Base-by-base conservation (phyloP, 2,329 filamentous ascomycete genomes). In the Fusarium nurragi region DNA sequence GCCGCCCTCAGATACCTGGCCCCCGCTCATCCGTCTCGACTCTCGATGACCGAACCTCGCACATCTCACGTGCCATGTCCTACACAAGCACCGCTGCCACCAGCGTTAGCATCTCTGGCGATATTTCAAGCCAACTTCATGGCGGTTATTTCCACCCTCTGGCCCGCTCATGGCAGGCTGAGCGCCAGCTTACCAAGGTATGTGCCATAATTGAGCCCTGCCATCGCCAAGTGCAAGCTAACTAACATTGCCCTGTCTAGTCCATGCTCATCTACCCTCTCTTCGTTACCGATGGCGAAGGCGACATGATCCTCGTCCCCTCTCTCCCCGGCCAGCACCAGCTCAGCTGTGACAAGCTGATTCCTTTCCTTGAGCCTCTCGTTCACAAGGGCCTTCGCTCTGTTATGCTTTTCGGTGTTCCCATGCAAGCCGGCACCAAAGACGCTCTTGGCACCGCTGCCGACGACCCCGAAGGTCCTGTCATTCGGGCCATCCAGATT, bases 181-280 rank as follows among this genome's bases (percentile, higher is more conserved):
- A 94, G 80, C 86, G 90, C 68, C 91, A 94, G 79, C 83, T 95
- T 76, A 94, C 92, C 64, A 94, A 94, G 88, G 91, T 92, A 69
- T 54, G 82, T 72, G 12, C 23, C 25, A 30, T 28, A 39, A 51
- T 34, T 44, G 32, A 48, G 37, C 25, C 16, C 26, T 8, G 14
- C 43, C 22, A 18, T 21, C 6, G 34, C 25, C 18, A 37, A 32
- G 30, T 22, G 28, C 38, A 43, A 22, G 12, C 25, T 50, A 26
- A 46, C 66, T 72, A 60, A 72, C 60, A 30, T 47, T 25, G 32
- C 11, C 11, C 39, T 10, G 19, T 60, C 11, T 72, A 97, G 93
- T 95, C 94, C 34, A 98, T 98, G 95, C 90, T 99, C 73, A 97
- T 99, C 74, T 98, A 96, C 80, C 95, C 95, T 13, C 86, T 99